These are phyloP conservation scores for Rhodamnia rubescens DNA, from an alignment of 345 rosid genomes.

Conservation along the genomic window DNA sequence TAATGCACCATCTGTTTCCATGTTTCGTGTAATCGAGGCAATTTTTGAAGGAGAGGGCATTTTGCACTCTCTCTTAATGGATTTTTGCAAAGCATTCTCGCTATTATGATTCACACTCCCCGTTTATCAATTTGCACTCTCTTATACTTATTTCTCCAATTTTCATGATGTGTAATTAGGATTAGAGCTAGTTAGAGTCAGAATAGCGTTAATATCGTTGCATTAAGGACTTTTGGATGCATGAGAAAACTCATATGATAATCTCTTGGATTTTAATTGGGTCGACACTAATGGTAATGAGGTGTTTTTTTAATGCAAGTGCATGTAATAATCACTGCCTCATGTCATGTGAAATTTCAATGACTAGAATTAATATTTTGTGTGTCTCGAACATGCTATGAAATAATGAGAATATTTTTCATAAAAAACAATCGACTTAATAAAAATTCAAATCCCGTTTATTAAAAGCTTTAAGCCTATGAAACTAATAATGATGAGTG, in stretches of 20 bases:
- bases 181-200: background rate
- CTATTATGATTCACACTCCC: background rate
- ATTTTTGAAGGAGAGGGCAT: background rate
- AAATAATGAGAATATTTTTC: background rate
- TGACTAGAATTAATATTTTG: background rate
- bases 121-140: background rate
- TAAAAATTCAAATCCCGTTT: background rate
- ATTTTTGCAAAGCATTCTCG: background rate
- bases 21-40: background rate
- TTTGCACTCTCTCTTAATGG: background rate
- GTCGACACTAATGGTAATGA: background rate
- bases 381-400: background rate
- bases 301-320: background rate
- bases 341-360: background rate
- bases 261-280: background rate
- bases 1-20: background rate
- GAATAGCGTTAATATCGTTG: background rate
- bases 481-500: background rate
- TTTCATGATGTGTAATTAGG: background rate
- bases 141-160: background rate
- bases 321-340: background rate
- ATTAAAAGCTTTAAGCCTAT: background rate
- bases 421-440: background rate
- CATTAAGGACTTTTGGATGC: background rate
- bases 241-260: background rate